Evolutionary conservation across 306 rosid species (phyloP), one percentile per base, ranked within the genome.

Genomic region (Erythrophleum fordii): DNA sequence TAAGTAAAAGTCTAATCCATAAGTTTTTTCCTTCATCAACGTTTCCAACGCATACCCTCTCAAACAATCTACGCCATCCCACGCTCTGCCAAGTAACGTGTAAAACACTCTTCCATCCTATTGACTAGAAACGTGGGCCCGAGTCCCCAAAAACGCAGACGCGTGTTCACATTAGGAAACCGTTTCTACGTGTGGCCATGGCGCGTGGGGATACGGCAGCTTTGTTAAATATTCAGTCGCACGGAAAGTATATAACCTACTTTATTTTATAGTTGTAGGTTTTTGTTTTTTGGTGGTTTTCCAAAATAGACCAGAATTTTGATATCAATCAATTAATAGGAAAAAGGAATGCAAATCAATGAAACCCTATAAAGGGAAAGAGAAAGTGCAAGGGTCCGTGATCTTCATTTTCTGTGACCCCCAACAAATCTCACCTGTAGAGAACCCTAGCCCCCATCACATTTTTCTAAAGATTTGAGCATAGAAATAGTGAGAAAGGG

Each of bases 361-460:
- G 22, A 66, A 51, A 25, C 35, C 78, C 23, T 49, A 26, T 20
- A 17, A 13, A 35, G 59, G 52, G 16, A 45, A 37, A 46, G 53
- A 34, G 41, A 41, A 48, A 64, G 29, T 53, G 37, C 14, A 25
- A 1, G 34, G 67, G 67, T 81, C 82, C 81, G 83, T 84, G 85
- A 86, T 79, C 91, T 85, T 75, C 78, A 76, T 80, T 52, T 81
- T 79, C 67, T 73, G 56, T 3, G 55, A 28, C 28, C 62, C 80
- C 23, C 79, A 41, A 53, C 87, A 61, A 86, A 83, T 86, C 87
- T 34, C 16, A 76, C 78, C 82, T 81, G 78, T 20, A 71, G 84
- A 76, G 79, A 85, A 79, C 89, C 91, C 91, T 82, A 85, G 55
- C 84, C 75, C 86, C 82, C 69, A 29, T 26, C 69, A 31, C 59